Percentiles rank a stretch among this genome's conserved stretches.
Evolutionary conservation across 768 basidiomycete species (phyloP).

Genomic region (Tulasnella sp.): DNA sequence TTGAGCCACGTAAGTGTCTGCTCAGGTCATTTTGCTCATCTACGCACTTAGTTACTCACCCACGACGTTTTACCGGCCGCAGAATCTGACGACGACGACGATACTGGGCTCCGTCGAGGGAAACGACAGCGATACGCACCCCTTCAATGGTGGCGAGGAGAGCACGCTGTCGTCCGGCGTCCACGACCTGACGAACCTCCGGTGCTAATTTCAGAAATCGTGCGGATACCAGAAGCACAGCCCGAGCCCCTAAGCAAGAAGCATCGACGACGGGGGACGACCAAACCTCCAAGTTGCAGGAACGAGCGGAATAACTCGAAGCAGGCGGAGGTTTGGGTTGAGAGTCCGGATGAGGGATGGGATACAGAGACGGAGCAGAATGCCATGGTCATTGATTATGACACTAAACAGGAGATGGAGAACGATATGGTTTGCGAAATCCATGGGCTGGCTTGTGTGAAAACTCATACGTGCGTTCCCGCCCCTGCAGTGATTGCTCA

Average conservation of each 20-base stretch:
- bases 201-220: slow-evolving; percentile 20
- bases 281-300: slow-evolving; percentile 28
- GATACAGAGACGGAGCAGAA: slow-evolving; percentile 65
- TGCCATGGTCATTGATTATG: slow-evolving; percentile 62
- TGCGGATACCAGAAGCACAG: slow-evolving; percentile 47
- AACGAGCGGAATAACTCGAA: slow-evolving; percentile 30
- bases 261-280: slow-evolving; percentile 35
- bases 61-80: background rate
- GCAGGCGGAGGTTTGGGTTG: slow-evolving; percentile 21
- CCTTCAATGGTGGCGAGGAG: slow-evolving; percentile 21
- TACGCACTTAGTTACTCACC: background rate
- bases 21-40: background rate
- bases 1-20: background rate
- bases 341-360: slow-evolving; percentile 59
- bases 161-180: slow-evolving; percentile 18
- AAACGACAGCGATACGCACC: slow-evolving; percentile 14
- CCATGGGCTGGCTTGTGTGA: background rate
- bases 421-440: slow-evolving; percentile 51
- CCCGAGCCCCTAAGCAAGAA: slow-evolving; percentile 41
- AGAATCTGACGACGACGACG: slow-evolving; percentile 15
- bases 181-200: slow-evolving; percentile 12
- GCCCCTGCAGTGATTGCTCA: slow-evolving; percentile 63
- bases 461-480: background rate
- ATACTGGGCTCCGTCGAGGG: slow-evolving; percentile 8
- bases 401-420: slow-evolving; percentile 49